Conservation (phyloP, 768 basidiomycete species). For the Macrocybe gigantea region DNA sequence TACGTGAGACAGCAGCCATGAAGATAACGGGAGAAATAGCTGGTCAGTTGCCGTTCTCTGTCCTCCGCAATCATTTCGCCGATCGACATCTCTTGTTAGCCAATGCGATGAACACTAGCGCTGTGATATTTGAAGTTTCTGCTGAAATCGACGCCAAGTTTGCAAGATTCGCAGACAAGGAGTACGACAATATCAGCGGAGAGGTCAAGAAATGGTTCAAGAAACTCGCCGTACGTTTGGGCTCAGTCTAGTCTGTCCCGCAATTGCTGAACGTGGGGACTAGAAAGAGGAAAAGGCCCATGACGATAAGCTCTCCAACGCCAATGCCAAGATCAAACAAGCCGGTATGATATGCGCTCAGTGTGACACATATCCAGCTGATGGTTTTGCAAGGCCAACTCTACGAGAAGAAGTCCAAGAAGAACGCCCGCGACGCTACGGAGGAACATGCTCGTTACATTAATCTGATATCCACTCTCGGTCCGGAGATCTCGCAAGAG, state of each 20-base stretch:
- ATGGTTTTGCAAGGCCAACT: constrained; percentile 42
- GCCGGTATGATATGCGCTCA: constrained; percentile 41
- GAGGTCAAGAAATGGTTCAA: constrained; percentile 87
- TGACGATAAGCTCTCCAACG: constrained; percentile 60
- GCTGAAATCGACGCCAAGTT: constrained; percentile 72
- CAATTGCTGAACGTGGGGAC: background rate
- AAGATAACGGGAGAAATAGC: constrained; percentile 60
- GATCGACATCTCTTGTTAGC: constrained; percentile 30
- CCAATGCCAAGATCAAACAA: constrained; percentile 72
- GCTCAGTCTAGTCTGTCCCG: background rate
- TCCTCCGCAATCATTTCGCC: constrained; percentile 5
- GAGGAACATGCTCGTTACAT: constrained; percentile 80
- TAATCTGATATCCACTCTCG: constrained; percentile 61
- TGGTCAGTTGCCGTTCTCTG: constrained; percentile 33
- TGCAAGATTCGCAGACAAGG: constrained; percentile 68
- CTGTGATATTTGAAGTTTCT: constrained; percentile 62
- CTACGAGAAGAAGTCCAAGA: constrained; percentile 81
- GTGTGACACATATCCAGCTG: background rate
- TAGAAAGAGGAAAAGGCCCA: constrained; percentile 81
- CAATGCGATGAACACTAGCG: constrained; percentile 61
- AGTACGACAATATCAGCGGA: constrained; percentile 54
- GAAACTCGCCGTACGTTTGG: constrained; percentile 60
- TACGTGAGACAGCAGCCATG: constrained; percentile 57
- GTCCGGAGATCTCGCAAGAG: constrained; percentile 75
- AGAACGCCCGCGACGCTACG: constrained; percentile 54